Percentiles rank a stretch among this genome's conserved stretches.
These are phyloP conservation scores for Debaryomyces subglobosus DNA, from an alignment of 1,139 yeast species.

Conservation along the genomic window DNA sequence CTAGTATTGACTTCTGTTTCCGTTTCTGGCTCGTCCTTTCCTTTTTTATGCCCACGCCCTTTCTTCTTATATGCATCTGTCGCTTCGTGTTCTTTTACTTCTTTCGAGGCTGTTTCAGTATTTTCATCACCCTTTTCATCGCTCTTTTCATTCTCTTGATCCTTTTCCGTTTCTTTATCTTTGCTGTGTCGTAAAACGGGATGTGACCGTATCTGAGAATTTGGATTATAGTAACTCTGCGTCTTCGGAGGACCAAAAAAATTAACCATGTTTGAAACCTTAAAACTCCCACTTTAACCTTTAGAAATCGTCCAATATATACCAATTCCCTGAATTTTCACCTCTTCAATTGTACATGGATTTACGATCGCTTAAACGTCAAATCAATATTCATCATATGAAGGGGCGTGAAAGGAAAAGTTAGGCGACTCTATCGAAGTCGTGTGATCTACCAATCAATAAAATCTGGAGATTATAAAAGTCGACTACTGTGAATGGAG, in stretches of 20 bases:
- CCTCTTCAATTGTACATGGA: not conserved
- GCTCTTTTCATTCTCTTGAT: slow-evolving; percentile 7
- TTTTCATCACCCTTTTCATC: slow-evolving; percentile 6
- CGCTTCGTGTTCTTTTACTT: slow-evolving; percentile 8
- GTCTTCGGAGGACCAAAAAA: slow-evolving; percentile 8
- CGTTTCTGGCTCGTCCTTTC: slow-evolving; percentile 25
- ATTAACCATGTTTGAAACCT: slow-evolving; percentile 2
- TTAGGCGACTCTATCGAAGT: not conserved
- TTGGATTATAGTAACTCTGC: slow-evolving; percentile 13
- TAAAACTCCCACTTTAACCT: not conserved
- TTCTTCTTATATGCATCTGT: slow-evolving; percentile 16
- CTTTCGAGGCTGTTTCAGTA: slow-evolving; percentile 9
- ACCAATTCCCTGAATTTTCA: not conserved
- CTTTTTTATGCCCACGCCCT: slow-evolving; percentile 17
- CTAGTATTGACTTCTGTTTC: slow-evolving; percentile 44
- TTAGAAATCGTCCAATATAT: not conserved
- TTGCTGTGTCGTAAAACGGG: slow-evolving; percentile 16
- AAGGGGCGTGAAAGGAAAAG: not conserved
- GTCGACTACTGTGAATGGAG: not conserved
- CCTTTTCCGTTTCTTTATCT: slow-evolving; percentile 7
- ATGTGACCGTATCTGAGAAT: slow-evolving; percentile 17
- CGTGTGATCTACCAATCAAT: slow-evolving; percentile 3
- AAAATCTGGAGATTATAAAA: not conserved
- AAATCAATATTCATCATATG: not conserved
- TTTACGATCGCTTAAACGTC: not conserved